Evolutionary conservation across 208 protist species (phyloP).

Genomic region (Leishmania turanica): DNA sequence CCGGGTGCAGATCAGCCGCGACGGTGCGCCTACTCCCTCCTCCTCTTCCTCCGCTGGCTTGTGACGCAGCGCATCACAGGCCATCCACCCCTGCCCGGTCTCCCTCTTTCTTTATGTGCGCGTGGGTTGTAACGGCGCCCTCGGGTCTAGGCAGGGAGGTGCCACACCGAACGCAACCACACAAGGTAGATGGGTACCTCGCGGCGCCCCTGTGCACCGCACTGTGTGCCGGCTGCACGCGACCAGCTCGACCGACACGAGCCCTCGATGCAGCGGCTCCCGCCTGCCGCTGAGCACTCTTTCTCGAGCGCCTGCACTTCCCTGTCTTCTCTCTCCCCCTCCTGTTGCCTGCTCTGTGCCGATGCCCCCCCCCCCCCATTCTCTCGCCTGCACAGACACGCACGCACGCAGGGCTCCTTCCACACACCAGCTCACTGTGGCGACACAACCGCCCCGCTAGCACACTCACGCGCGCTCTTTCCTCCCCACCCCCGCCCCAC

Average conservation of each 20-base stretch:
- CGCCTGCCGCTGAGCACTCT: background rate
- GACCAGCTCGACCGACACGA: background rate
- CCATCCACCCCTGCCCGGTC: background rate
- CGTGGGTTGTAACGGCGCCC: background rate
- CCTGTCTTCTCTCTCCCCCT: background rate
- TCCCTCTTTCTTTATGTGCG: background rate
- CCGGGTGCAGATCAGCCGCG: background rate
- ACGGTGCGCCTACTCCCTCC: background rate
- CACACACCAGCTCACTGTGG: background rate
- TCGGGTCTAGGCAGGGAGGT: background rate
- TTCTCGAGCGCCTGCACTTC: background rate
- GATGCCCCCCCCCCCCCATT: background rate
- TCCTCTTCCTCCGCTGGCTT: background rate
- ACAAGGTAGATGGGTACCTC: background rate
- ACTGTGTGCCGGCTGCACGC: background rate
- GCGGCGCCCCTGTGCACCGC: background rate
- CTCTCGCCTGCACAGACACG: background rate
- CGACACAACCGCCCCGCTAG: background rate
- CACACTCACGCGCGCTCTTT: background rate
- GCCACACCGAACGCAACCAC: background rate
- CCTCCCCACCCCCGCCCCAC: background rate
- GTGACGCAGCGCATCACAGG: background rate
- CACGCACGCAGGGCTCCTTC: slow-evolving; percentile 3
- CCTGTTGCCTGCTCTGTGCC: background rate
- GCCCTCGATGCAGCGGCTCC: background rate